A percentile compares a stretch with the other conserved stretches of the same genome.
These are phyloP conservation scores for Nitzschia inconspicua DNA, from an alignment of 108 stramenopile genomes.

Conservation along the genomic window DNA sequence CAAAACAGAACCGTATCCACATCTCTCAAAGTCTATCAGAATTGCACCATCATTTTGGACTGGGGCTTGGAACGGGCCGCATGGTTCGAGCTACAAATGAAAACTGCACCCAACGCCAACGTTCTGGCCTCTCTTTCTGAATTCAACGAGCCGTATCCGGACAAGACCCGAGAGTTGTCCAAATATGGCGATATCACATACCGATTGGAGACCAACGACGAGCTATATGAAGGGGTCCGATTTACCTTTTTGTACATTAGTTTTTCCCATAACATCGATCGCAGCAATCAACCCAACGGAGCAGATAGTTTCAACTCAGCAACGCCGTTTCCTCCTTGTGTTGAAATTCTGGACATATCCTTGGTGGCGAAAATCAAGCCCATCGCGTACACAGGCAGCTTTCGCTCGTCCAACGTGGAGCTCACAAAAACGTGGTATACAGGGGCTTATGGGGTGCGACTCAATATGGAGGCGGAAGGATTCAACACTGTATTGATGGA, in stretches of 20 bases:
- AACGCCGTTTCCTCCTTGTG: not conserved
- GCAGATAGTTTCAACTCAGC: too few species aligned
- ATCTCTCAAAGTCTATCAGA: not conserved
- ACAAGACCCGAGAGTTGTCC: conserved; percentile 20
- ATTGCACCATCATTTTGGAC: conserved; percentile 27
- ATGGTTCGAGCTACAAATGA: conserved; percentile 27
- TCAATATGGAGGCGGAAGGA: conserved; percentile 34
- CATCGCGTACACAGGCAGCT: conserved; percentile 27
- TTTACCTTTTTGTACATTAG: conserved; percentile 31
- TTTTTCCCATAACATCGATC: not conserved
- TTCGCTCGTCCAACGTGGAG: conserved; percentile 12
- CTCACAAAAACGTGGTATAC: conserved; percentile 36
- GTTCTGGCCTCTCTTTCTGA: conserved; percentile 30
- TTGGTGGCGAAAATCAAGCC: conserved; percentile 37
- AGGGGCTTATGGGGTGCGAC: conserved; percentile 44
- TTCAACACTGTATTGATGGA: conserved; percentile 42
- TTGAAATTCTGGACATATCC: conserved; percentile 16
- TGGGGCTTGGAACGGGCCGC: conserved; percentile 43
- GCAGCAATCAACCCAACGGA: not conserved
- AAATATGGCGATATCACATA: conserved; percentile 29
- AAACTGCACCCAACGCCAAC: not conserved
- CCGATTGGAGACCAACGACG: conserved; percentile 39
- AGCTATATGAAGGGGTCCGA: conserved; percentile 42
- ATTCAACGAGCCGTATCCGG: conserved; percentile 32
- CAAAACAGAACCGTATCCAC: not conserved